Conservation (phyloP, 495 filamentous ascomycete species). For the Penicillium parvum region DNA sequence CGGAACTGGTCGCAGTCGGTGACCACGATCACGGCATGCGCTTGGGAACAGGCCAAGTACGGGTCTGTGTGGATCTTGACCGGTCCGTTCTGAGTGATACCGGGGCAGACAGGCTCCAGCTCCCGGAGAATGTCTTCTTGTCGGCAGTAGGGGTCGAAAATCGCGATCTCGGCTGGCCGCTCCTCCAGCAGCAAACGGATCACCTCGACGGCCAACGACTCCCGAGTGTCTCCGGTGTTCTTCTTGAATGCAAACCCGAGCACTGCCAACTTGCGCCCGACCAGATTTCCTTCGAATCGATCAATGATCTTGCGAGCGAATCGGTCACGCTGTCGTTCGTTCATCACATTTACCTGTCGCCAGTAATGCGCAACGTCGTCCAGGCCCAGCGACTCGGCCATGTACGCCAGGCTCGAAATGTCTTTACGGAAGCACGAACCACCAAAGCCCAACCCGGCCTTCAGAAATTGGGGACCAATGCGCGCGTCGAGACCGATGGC, state of each 20-base stretch:
- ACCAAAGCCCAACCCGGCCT: conserved; percentile 74
- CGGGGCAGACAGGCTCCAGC: conserved; percentile 17
- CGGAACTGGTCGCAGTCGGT: conserved; percentile 37
- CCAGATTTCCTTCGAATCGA: conserved; percentile 64
- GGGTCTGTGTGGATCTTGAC: conserved; percentile 33
- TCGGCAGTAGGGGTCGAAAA: conserved; percentile 70
- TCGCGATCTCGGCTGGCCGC: conserved; percentile 57
- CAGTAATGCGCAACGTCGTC: conserved; percentile 75
- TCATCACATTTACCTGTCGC: conserved; percentile 67
- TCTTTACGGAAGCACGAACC: conserved; percentile 84
- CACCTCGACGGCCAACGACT: conserved; percentile 65
- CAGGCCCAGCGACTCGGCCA: conserved; percentile 65
- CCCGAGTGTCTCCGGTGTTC: conserved; percentile 72
- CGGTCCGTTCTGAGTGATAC: background rate
- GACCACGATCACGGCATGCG: conserved; percentile 33
- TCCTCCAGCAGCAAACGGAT: conserved; percentile 62
- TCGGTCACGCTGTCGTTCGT: conserved; percentile 69
- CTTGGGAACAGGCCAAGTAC: conserved; percentile 37
- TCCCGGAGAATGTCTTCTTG: conserved; percentile 41
- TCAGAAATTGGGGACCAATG: conserved; percentile 71
- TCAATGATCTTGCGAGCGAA: conserved; percentile 61
- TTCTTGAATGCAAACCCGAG: conserved; percentile 84
- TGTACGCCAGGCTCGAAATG: conserved; percentile 68
- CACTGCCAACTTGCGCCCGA: conserved; percentile 66
- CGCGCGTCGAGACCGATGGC: conserved; percentile 67